Evolutionary conservation across 2,329 filamentous ascomycete species (phyloP).

Genomic region (Hypoxylon sp.): DNA sequence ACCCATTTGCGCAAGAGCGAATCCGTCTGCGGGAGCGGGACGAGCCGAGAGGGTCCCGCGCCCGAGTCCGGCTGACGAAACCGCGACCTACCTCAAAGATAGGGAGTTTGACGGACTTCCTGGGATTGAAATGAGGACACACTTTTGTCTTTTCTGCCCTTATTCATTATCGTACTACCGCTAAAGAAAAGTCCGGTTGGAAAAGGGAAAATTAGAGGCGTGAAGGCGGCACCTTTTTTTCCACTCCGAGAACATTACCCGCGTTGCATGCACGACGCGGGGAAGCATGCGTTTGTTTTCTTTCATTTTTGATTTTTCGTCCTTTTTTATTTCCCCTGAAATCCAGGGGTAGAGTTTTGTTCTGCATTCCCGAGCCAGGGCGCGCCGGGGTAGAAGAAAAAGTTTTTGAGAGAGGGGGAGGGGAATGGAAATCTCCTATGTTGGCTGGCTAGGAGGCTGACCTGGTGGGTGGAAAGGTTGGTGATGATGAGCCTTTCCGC

Average conservation of each 20-base stretch:
- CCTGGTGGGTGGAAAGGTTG: not conserved
- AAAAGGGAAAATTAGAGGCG: conserved; percentile 27
- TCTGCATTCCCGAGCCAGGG: conserved; percentile 31
- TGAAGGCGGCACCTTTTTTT: conserved; percentile 7
- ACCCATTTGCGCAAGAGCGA: conserved; percentile 18
- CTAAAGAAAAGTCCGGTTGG: not conserved
- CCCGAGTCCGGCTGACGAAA: conserved; percentile 28
- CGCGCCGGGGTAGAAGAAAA: not conserved
- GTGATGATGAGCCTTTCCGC: not conserved
- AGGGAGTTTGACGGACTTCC: conserved; percentile 9
- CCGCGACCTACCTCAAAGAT: conserved; percentile 8
- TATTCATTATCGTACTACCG: conserved; percentile 7
- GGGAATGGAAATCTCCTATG: conserved; percentile 19
- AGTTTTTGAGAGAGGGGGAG: conserved; percentile 20
- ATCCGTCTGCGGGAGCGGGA: conserved; percentile 4
- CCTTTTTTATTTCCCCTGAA: conserved; percentile 5
- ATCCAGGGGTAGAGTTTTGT: conserved; percentile 15
- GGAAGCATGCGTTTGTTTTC: not conserved
- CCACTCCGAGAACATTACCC: not conserved
- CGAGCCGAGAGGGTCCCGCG: conserved; percentile 9
- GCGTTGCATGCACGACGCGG: not conserved
- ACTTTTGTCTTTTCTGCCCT: not conserved
- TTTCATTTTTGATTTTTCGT: not conserved
- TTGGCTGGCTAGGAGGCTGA: not conserved
- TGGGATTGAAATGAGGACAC: conserved; percentile 15